Percentiles rank a stretch among this genome's conserved stretches.
phyloP scores from a whole-genome alignment of 2,329 filamentous ascomycete genomes.

The Simplicillium sp. region DNA sequence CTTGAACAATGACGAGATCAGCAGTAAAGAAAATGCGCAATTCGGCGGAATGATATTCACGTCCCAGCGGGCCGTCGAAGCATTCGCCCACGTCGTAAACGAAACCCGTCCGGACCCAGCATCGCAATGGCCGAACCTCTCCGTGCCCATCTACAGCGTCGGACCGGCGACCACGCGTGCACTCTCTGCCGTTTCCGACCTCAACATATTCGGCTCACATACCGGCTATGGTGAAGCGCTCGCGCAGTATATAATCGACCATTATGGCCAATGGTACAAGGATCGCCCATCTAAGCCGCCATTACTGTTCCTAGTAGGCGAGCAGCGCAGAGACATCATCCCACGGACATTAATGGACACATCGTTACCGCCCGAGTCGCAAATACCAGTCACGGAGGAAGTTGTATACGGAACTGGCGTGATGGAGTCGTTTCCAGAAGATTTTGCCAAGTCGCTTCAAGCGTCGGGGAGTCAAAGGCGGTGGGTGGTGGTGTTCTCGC shows the following conservation, averaged over 20 bases:
- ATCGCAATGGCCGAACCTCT: conserved; percentile 20
- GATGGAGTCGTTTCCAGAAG: conserved; percentile 64
- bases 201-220: conserved; percentile 67
- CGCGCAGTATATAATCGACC: conserved; percentile 65
- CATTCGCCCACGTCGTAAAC: conserved; percentile 55
- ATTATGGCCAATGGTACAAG: conserved; percentile 54
- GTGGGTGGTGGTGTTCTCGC: conserved; percentile 72
- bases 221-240: conserved; percentile 79
- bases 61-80: conserved; percentile 75
- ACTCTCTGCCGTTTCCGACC: conserved; percentile 44
- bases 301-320: conserved; percentile 81
- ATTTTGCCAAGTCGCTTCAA: conserved; percentile 48
- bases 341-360: conserved; percentile 64
- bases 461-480: conserved; percentile 24
- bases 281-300: conserved; percentile 41
- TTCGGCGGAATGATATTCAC: conserved; percentile 81
- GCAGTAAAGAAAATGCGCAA: conserved; percentile 19
- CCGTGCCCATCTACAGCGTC: conserved; percentile 64
- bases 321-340: conserved; percentile 83
- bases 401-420: conserved; percentile 82
- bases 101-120: conserved; percentile 30
- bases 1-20: conserved; percentile 35
- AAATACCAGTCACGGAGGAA: conserved; percentile 65
- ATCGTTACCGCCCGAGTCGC: conserved; percentile 32
- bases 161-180: conserved; percentile 74